Evolutionary conservation across 129 eudicot species (phyloP), one percentile per base, ranked within the genome.

Genomic region (Centaurea solstitialis): DNA sequence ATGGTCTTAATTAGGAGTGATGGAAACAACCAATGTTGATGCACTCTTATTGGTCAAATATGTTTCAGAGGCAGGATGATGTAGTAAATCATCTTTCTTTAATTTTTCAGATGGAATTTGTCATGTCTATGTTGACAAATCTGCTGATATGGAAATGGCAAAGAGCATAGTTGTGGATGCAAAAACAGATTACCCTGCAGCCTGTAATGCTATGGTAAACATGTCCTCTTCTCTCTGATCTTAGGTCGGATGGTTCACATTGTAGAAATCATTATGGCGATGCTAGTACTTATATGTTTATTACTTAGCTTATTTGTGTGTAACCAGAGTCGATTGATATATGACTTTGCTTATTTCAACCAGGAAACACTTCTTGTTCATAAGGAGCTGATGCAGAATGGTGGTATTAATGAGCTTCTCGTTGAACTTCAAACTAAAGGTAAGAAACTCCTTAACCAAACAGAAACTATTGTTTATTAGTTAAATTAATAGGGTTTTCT

Each of bases 141-240:
- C 93, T 76, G 98, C 99, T 68, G 79, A 90, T 76, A 80, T 85
- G 92, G 97, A 88, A 68, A 96, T 91, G 99, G 98, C 98, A 69
- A 96, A 91, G 87, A 88, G 76, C 22, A 89, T 96, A 79, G 95
- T 96, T 77, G 22, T 89, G 85, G 99, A 96, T 86, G 92, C 99
- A 38, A 96, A 96, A 89, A 82, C 92, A 28, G 99, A 96, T 81
- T 96, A 96, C 75, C 99, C 99, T 18, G 99, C 99, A 35, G 98
- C 98, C 74, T 96, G 99, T 87, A 96, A 96, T 81, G 99, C 99
- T 9, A 93, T 96, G 99, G 99, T 96, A n/a, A n/a, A n/a, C n/a
- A n/a, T n/a, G n/a, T 47, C 12, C 23, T 72, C 3, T 62, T 65
- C 8, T 75, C 24, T 62, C 12, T 68, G 26, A n/a, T 12, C 24